phyloP scores from a whole-genome alignment of 2,329 filamentous ascomycete species.

The Ascochyta pisi region DNA sequence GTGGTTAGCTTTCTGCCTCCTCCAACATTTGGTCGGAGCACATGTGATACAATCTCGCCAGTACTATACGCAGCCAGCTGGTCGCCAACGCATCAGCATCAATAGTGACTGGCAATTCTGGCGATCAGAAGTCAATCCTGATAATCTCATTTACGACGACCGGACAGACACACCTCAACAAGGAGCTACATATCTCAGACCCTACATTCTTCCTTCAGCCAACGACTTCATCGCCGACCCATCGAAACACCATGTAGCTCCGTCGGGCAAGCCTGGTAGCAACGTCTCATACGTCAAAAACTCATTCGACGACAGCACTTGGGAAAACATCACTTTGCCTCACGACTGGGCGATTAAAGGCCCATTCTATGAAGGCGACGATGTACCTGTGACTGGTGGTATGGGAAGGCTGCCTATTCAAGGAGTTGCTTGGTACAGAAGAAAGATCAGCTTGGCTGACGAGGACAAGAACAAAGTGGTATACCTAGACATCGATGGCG shows the following conservation, averaged over 20 bases:
- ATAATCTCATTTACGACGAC: conserved; percentile 42
- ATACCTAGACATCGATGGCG: conserved; percentile 58
- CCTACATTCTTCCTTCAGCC: conserved; percentile 51
- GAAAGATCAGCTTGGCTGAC: conserved; percentile 41
- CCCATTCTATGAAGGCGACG: conserved; percentile 42
- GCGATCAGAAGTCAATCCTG: conserved; percentile 43
- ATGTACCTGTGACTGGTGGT: conserved; percentile 38
- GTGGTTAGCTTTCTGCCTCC: background rate
- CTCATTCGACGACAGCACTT: conserved; percentile 49
- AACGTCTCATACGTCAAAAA: conserved; percentile 37
- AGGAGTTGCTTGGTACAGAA: conserved; percentile 60
- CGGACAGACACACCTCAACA: conserved; percentile 16
- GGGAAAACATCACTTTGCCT: conserved; percentile 52
- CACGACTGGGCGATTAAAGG: conserved; percentile 59
- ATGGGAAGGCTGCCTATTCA: conserved; percentile 57
- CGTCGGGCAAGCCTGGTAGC: conserved; percentile 24
- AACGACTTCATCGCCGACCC: conserved; percentile 50
- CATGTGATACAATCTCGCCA: background rate
- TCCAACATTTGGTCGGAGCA: background rate
- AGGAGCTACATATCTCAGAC: conserved; percentile 34
- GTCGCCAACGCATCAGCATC: conserved; percentile 40
- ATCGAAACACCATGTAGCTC: conserved; percentile 37
- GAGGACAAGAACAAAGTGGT: conserved; percentile 46
- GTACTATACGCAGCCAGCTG: background rate
- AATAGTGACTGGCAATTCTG: conserved; percentile 49